Percentiles rank a stretch among this genome's conserved stretches.
phyloP scores from a whole-genome alignment of 345 rosid genomes.

The Eutrema japonicum region DNA sequence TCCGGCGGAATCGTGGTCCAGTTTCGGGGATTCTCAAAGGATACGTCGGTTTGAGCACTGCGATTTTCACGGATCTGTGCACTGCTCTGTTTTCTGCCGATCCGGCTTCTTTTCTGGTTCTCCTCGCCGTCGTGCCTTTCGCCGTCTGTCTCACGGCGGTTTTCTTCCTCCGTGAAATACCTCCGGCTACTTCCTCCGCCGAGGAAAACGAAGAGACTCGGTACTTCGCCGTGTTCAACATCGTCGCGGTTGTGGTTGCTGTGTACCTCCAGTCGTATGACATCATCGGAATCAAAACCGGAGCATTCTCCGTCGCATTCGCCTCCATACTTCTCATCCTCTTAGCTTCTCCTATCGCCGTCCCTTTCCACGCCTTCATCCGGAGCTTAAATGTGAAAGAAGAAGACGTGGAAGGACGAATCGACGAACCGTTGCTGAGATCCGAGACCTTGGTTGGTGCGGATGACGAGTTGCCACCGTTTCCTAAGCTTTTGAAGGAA shows the following conservation, averaged over 20 bases:
- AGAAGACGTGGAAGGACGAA: conserved; percentile 46
- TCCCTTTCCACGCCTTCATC: conserved; percentile 50
- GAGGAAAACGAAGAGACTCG: conserved; percentile 50
- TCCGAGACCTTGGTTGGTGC: conserved; percentile 31
- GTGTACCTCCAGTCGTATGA: conserved; percentile 57
- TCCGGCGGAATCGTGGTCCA: conserved; percentile 62
- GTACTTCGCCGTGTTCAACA: conserved; percentile 51
- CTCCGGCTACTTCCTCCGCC: conserved; percentile 32
- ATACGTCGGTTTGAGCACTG: conserved; percentile 65
- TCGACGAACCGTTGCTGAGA: conserved; percentile 50
- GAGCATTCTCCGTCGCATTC: conserved; percentile 47
- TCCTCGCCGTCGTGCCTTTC: conserved; percentile 60
- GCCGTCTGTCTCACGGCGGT: conserved; percentile 54
- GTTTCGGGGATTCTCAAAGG: conserved; percentile 70
- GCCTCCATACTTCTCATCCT: conserved; percentile 52
- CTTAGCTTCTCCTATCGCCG: conserved; percentile 50
- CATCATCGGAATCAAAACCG: conserved; percentile 53
- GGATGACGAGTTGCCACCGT: conserved; percentile 39
- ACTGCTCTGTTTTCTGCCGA: conserved; percentile 56
- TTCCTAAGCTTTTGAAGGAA: conserved; percentile 14
- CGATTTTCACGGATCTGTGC: conserved; percentile 64
- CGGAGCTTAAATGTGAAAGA: conserved; percentile 16
- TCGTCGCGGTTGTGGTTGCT: conserved; percentile 55
- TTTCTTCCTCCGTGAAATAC: conserved; percentile 52
- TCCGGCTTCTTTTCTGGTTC: conserved; percentile 54